phyloP scores from a whole-genome alignment of 371 early-diverging fungal species.

The Apophysomyces ossiformis region DNA sequence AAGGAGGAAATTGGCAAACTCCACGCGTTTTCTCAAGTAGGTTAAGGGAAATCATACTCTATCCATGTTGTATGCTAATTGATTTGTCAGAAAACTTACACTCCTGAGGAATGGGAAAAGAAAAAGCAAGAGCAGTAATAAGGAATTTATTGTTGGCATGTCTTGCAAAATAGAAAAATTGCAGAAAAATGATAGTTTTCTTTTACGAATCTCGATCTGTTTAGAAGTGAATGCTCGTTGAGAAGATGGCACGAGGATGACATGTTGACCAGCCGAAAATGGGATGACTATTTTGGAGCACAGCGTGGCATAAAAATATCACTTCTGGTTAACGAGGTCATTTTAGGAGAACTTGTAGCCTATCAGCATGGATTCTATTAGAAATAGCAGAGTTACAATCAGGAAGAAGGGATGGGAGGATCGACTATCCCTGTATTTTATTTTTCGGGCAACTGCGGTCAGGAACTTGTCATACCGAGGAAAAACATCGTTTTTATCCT shows the following conservation, averaged over 20 bases:
- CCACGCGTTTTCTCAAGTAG: conserved; percentile 86
- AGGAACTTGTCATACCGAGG: conserved; percentile 1
- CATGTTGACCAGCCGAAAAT: no score
- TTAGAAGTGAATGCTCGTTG: not conserved
- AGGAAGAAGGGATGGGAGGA: conserved; percentile 6
- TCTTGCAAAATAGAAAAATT: not conserved
- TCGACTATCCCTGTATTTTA: not conserved
- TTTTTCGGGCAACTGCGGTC: conserved; percentile 1
- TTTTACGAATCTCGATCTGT: not conserved
- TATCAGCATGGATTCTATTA: not conserved
- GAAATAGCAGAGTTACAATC: not conserved
- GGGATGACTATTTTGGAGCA: not conserved
- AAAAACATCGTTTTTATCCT: not conserved
- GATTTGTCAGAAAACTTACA: conserved; percentile 67
- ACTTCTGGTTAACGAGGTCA: not conserved
- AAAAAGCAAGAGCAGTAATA: conserved; percentile 31
- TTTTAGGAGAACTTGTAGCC: conserved; percentile 2
- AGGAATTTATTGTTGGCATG: not conserved
- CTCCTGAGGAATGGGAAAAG: conserved; percentile 72
- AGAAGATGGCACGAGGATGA: not conserved
- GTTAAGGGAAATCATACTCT: not conserved
- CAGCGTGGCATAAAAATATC: not conserved
- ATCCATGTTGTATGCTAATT: not conserved
- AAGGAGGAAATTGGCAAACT: conserved; percentile 79
- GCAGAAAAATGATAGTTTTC: not conserved